Conservation (phyloP, 2,329 filamentous ascomycete genomes). For the Geosmithia putterillii region DNA sequence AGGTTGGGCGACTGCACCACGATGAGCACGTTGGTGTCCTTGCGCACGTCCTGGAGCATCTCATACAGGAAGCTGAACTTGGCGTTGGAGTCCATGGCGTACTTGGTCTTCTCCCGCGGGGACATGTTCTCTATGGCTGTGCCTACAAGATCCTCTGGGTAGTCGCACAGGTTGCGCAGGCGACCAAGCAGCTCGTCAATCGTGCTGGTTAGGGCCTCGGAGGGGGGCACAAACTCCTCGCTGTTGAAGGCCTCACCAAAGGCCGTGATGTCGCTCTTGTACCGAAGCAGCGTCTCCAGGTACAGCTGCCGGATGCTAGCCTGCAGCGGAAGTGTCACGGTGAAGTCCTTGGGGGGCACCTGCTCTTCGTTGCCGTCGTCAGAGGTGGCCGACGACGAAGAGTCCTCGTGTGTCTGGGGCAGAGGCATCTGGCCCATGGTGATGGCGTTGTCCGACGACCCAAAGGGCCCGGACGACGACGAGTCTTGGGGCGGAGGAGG, state of each 20-base stretch:
- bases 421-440: conserved; percentile 13
- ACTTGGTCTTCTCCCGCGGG: conserved; percentile 32
- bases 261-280: conserved; percentile 27
- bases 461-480: conserved; percentile 6
- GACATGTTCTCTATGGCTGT: conserved; percentile 24
- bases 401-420: conserved; percentile 1
- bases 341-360: conserved; percentile 21
- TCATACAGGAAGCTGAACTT: conserved; percentile 50
- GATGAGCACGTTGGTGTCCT: conserved; percentile 37
- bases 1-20: conserved; percentile 36
- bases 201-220: conserved; percentile 23
- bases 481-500: conserved; percentile 7
- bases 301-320: conserved; percentile 40
- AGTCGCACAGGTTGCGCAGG: conserved; percentile 43
- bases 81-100: conserved; percentile 41
- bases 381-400: neutral
- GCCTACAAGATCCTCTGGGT: conserved; percentile 39
- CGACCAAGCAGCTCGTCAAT: conserved; percentile 38
- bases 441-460: conserved; percentile 11
- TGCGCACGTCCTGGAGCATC: conserved; percentile 31
- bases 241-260: conserved; percentile 31
- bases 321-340: conserved; percentile 45
- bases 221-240: conserved; percentile 24
- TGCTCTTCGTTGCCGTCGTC: neutral
- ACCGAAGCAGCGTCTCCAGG: conserved; percentile 31